Evolutionary conservation across 2,329 filamentous ascomycete species (phyloP), one percentile per base, ranked within the genome.

Genomic region (Epichloe bromicola): DNA sequence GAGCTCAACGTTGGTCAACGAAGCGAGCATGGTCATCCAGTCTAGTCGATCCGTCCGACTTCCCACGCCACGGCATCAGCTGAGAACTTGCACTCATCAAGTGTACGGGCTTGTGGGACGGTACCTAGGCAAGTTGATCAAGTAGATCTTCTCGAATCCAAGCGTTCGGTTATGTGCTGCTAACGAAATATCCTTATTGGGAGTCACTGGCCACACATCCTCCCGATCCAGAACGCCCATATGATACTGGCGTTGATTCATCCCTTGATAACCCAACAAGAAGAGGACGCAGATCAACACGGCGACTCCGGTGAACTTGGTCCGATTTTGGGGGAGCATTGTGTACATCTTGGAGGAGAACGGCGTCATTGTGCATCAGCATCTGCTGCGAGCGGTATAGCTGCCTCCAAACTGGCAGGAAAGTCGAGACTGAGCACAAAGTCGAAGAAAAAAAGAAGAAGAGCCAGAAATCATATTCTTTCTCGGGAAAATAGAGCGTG

Each of bases 21-120:
- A 42, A 36, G 42, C 48, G 17, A 50, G 48, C 42, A 50, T 14
- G 19, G 6, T 46, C 42, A 50, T 50, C 41, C 46, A 23, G 23
- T 50, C 48, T 41, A 46, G 48, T 30, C 48, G 40, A 46, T 50
- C 48, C 17, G 33, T 40, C 34, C 48, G 48, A 19, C 48, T 50
- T 19, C 11, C 6, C 10, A 11, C 14, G 33, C 33, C n/a, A 20
- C 14, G 4, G 20, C 3, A 30, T 46, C 19, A 46, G 23, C 30
- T n/a, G 15, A 23, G 12, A 30, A 30, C 26, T 11, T 30, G 26
- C 26, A 30, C 8, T 11, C 26, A 30, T 30, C 8, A 8, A 30
- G 5, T 23, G 19, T 14, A 43, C 41, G 19, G 17, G 15, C 2
- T 14, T 8, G 19, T 15, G 41, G 5, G 41, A 39, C 5, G 6